Evolutionary conservation across 306 rosid genomes (phyloP), one percentile per base, ranked within the genome.

Genomic region (Cucurbita moschata): DNA sequence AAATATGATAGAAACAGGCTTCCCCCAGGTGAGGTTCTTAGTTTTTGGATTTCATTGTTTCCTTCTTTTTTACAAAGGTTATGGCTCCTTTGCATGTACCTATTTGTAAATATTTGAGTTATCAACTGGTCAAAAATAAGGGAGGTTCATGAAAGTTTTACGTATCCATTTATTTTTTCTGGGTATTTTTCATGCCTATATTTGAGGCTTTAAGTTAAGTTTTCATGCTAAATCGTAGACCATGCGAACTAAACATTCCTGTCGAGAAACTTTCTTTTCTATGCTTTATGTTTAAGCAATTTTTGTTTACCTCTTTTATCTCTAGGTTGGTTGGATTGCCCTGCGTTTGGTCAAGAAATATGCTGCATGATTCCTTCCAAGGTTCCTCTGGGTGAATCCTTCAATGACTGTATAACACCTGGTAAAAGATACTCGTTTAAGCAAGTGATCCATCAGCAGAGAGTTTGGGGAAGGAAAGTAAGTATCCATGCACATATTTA

Each of bases 391-490:
- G 86, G 89, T 76, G 99, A 95, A 82, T 73, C 92, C 13, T 95
- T 82, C 82, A 88, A 83, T 85, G 97, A 91, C 69, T 81, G 66
- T 75, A 75, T 95, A 81, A 59, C 76, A 79, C 99, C 99, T 71
- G 99, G 99, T 83, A 91, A 82, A 95, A 87, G 99, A 91, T 95
- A 95, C 87, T 91, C 99, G 78, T 95, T 95, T 77, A 95, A 95
- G 79, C 99, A 95, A 88, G 99, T 91, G 83, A 84, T 89, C 73
- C 99, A 95, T 76, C 96, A 88, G 65, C 96, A 88, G 77, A 89
- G 99, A 80, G 99, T 95, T 77, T 78, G 86, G 81, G 89, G 89
- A 67, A 91, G 96, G 87, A 91, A 91, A 78, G 99, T 89, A 88
- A 87, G 89, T 61, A 63, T 8, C 63, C 38, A 54, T 13, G 37